Percentiles rank a stretch among this genome's conserved stretches.
Evolutionary conservation across 176 grass and related monocot genomes (phyloP).

Genomic region (Oryza nivara): DNA sequence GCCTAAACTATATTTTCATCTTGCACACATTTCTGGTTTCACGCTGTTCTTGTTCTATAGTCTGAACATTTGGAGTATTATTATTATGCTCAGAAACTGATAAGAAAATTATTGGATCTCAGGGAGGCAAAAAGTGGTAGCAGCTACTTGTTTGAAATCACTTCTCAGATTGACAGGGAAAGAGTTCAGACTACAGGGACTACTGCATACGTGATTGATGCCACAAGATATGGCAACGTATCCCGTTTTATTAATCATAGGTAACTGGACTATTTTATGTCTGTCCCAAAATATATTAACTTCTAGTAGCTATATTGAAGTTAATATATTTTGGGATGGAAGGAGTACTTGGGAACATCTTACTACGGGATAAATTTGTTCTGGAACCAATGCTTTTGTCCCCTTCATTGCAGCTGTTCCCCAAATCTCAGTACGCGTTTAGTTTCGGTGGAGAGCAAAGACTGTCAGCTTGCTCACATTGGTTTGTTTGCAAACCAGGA

Average conservation of each 20-base stretch:
- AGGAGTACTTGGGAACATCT: conserved; percentile 18
- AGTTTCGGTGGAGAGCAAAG: conserved; percentile 80
- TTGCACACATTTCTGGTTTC: not conserved
- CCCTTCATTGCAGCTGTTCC: conserved; percentile 70
- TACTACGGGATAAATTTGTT: conserved; percentile 14
- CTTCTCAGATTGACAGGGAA: conserved; percentile 62
- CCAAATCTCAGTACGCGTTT: conserved; percentile 77
- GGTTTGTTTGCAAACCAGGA: conserved; percentile 87
- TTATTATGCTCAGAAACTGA: conserved; percentile 24
- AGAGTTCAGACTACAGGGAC: conserved; percentile 51
- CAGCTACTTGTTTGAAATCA: conserved; percentile 70
- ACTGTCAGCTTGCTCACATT: conserved; percentile 81
- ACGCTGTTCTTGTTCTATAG: not conserved
- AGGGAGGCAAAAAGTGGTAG: conserved; percentile 55
- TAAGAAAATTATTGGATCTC: conserved; percentile 31
- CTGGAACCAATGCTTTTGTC: conserved; percentile 41
- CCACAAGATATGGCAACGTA: conserved; percentile 79
- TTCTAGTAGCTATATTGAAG: no score
- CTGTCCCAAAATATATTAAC: no score
- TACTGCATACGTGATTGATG: conserved; percentile 68
- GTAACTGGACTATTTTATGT: conserved; percentile 41
- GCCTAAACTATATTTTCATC: conserved; percentile 1
- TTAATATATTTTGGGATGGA: no score
- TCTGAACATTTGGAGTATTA: not conserved
- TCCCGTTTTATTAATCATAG: conserved; percentile 99